Conservation (phyloP, 306 rosid genomes). For the Quercus alba region DNA sequence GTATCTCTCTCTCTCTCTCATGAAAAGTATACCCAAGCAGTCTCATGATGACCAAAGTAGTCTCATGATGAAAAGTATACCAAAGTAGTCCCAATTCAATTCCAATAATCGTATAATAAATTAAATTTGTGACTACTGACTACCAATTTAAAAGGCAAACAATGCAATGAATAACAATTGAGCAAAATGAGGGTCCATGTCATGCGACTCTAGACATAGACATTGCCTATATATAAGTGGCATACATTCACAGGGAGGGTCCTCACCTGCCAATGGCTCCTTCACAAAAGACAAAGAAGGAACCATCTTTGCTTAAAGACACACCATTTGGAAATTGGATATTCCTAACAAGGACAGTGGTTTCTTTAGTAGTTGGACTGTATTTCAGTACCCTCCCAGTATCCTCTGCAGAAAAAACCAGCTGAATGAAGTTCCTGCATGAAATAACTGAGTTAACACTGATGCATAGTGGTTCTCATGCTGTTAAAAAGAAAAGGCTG, state of each 20-base stretch:
- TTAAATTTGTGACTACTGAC: background rate
- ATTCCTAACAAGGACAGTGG: slow-evolving; percentile 72
- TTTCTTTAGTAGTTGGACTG: slow-evolving; percentile 65
- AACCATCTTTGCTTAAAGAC: slow-evolving; percentile 88
- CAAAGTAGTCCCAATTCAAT: background rate
- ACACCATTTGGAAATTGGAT: slow-evolving; percentile 85
- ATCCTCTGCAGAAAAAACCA: slow-evolving; percentile 68
- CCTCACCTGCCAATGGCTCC: slow-evolving; percentile 70
- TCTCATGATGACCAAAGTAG: background rate
- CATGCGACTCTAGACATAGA: background rate
- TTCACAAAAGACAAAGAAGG: slow-evolving; percentile 76
- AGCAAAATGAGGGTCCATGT: background rate
- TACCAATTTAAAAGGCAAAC: too few relatives aligned
- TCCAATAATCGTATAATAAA: background rate
- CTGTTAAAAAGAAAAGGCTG: background rate
- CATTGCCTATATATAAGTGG: background rate
- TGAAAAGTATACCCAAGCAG: background rate
- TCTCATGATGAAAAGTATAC: background rate
- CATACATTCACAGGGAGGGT: background rate
- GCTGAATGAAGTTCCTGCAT: slow-evolving; percentile 78
- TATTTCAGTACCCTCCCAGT: slow-evolving; percentile 81
- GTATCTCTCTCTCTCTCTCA: too few relatives aligned
- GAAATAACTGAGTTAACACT: slow-evolving; percentile 30
- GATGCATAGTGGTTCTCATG: background rate
- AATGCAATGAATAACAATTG: background rate